Percentiles rank a stretch among this genome's conserved stretches.
Conservation (phyloP, 345 rosid species). For the Corchorus olitorius region DNA sequence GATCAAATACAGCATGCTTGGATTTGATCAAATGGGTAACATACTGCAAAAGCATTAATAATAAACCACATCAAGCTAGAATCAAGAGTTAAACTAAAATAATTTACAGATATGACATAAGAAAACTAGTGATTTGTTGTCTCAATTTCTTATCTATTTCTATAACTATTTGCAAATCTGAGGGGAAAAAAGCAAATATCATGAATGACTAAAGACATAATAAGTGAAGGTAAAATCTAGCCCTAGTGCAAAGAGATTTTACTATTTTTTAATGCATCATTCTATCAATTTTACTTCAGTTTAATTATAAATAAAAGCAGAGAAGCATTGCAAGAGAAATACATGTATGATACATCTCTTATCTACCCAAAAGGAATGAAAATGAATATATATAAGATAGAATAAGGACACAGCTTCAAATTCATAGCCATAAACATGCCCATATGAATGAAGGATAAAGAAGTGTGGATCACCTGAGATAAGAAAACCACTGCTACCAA, state of each 20-base stretch:
- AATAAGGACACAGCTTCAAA: not conserved
- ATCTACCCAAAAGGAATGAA: not conserved
- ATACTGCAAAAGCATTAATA: constrained; percentile 45
- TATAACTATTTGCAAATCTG: not conserved
- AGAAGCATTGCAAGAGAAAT: not conserved
- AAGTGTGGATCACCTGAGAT: constrained; percentile 64
- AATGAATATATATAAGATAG: not conserved
- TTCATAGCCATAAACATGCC: not conserved
- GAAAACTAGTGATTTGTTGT: not conserved
- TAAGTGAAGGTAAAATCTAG: not conserved
- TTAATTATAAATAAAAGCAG: not conserved
- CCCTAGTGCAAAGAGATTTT: not conserved
- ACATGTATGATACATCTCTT: not conserved
- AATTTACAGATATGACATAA: not conserved
- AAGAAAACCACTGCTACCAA: constrained; percentile 59
- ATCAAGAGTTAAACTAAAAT: not conserved
- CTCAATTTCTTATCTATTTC: not conserved
- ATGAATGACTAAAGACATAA: not conserved
- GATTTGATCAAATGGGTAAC: constrained; percentile 59
- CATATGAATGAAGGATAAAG: constrained; percentile 4
- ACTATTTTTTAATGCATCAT: not conserved
- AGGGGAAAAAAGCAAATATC: not conserved
- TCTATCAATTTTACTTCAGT: not conserved
- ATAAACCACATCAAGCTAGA: constrained; percentile 10
- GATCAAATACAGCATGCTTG: constrained; percentile 40